Evolutionary conservation across 352 stramenopile species (phyloP).

Genomic region (Globisporangium emineosum): DNA sequence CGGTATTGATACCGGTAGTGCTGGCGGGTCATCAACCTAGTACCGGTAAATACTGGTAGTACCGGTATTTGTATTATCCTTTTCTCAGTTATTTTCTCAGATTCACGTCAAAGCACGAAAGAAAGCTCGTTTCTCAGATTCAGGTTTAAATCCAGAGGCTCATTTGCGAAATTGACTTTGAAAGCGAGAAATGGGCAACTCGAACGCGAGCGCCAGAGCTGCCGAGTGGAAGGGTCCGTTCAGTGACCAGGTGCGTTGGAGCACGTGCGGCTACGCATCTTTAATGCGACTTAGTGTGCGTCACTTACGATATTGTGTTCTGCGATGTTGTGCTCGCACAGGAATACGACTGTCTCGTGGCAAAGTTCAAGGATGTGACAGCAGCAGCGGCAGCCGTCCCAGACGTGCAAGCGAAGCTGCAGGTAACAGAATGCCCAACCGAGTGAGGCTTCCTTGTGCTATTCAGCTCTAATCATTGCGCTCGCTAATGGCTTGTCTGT

Average conservation of each 20-base stretch:
- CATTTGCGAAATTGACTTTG: neutral
- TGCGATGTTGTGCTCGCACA: conserved; percentile 12
- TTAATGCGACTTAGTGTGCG: no score
- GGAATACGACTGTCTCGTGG: conserved; percentile 65
- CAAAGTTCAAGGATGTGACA: conserved; percentile 41
- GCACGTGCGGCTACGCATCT: neutral
- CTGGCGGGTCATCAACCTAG: no score
- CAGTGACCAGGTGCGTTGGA: conserved; percentile 53
- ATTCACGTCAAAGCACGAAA: neutral
- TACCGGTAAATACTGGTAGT: no score
- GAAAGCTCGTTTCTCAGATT: conserved; percentile 2
- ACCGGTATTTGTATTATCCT: no score
- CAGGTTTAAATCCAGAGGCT: neutral
- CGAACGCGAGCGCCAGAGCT: conserved; percentile 9
- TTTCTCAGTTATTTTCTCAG: neutral
- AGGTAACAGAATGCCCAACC: conserved; percentile 26
- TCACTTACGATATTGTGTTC: neutral
- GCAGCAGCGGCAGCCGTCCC: conserved; percentile 19
- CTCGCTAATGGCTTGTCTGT: neutral
- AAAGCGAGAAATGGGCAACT: conserved; percentile 41
- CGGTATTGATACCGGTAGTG: neutral
- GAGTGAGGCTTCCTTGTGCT: neutral
- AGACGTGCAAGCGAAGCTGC: conserved; percentile 31
- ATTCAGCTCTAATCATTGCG: neutral
- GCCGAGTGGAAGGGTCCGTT: conserved; percentile 78